phyloP scores from a whole-genome alignment of 345 rosid species.

The Linum lewisii region DNA sequence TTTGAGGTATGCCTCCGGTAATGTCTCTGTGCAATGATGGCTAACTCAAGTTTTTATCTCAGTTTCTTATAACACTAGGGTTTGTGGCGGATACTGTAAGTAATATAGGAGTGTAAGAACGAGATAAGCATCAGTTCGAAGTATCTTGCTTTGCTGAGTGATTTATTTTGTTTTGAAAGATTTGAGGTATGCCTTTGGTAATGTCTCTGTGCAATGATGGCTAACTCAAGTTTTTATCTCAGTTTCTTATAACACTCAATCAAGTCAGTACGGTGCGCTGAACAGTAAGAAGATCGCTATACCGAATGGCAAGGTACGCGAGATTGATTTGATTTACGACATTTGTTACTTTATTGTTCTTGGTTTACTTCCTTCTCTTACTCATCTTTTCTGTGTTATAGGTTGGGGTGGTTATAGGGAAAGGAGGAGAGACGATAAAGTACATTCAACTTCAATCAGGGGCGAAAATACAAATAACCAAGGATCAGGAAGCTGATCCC shows the following conservation, averaged over 20 bases:
- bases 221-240: background rate
- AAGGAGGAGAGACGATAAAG: conserved; percentile 23
- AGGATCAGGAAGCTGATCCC: conserved; percentile 25
- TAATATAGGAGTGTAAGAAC: too few relatives aligned
- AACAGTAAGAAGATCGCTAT: conserved; percentile 10
- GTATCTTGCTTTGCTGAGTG: background rate
- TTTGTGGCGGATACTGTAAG: too few relatives aligned
- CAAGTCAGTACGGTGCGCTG: conserved; percentile 10
- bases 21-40: background rate
- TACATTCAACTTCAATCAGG: conserved; percentile 18
- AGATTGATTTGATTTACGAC: background rate
- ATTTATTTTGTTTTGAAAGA: too few relatives aligned
- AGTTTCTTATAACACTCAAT: conserved; percentile 8
- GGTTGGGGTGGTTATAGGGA: conserved; percentile 25
- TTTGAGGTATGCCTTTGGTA: background rate
- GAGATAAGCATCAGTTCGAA: too few relatives aligned
- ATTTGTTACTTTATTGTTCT: background rate
- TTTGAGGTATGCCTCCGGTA: background rate
- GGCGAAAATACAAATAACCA: conserved; percentile 19
- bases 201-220: background rate
- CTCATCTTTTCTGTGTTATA: background rate
- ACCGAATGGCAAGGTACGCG: conserved; percentile 23
- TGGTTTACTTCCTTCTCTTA: background rate
- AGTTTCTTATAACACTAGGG: conserved; percentile 10
- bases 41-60: background rate